phyloP scores from a whole-genome alignment of 1,139 yeast species.

The Ogataea hybrid region DNA sequence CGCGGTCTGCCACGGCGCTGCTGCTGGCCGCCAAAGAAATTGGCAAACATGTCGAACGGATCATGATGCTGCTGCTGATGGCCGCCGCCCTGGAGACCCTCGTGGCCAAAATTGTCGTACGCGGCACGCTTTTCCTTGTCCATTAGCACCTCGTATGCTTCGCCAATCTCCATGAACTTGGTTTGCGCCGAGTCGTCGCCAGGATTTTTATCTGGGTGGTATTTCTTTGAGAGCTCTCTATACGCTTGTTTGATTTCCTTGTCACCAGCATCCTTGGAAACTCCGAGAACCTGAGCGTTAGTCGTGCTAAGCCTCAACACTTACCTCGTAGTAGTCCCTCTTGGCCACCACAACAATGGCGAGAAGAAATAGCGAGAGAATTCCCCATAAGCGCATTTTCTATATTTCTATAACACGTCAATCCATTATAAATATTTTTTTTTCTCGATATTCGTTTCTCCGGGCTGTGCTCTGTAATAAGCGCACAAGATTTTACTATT shows the following conservation, averaged over 20 bases:
- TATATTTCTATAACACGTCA: constrained; percentile 11
- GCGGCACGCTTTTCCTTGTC: constrained; percentile 69
- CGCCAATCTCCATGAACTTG: constrained; percentile 86
- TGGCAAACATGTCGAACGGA: constrained; percentile 72
- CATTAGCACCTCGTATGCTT: constrained; percentile 85
- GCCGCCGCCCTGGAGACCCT: constrained; percentile 57
- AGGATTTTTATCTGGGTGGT: constrained; percentile 92
- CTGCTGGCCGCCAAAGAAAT: constrained; percentile 63
- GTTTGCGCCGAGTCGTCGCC: constrained; percentile 80
- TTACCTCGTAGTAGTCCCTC: constrained; percentile 37
- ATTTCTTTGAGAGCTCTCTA: constrained; percentile 77
- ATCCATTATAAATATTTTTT: constrained; percentile 3
- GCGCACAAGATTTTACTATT: constrained; percentile 10
- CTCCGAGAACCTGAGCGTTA: constrained; percentile 53
- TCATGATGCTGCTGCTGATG: constrained; percentile 40
- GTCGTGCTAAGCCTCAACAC: constrained; percentile 5
- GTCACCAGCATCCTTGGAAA: constrained; percentile 65
- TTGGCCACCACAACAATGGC: constrained; percentile 18
- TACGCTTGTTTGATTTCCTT: constrained; percentile 87
- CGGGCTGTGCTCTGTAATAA: constrained; percentile 9
- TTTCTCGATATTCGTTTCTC: neutral
- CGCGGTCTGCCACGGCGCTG: constrained; percentile 45
- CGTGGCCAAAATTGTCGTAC: constrained; percentile 83
- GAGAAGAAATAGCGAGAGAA: constrained; percentile 4
- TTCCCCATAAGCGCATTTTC: constrained; percentile 12